A percentile compares a stretch with the other conserved stretches of the same genome.
Conservation (phyloP, 352 stramenopile genomes). For the Thraustochytrium sp. region DNA sequence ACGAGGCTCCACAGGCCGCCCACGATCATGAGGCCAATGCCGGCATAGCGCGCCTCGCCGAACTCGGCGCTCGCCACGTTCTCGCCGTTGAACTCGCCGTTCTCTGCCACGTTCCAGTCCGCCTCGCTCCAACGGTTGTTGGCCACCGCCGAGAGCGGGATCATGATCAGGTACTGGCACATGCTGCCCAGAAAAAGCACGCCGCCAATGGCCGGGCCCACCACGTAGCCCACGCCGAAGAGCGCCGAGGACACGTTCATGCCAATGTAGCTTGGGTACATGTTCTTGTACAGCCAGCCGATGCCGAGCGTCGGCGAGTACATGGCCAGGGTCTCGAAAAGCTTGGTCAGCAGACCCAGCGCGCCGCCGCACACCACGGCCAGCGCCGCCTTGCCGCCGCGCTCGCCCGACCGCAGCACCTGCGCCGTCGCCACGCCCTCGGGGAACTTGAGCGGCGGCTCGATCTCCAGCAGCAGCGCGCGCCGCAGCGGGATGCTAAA, state of each 20-base stretch:
- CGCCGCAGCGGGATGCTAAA: constrained; percentile 35
- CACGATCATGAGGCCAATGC: constrained; percentile 44
- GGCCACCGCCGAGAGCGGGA: constrained; percentile 12
- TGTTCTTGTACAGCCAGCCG: constrained; percentile 39
- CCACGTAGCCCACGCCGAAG: constrained; percentile 45
- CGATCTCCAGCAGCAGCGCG: constrained; percentile 36
- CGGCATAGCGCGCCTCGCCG: constrained; percentile 21
- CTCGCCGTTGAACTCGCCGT: constrained; percentile 36
- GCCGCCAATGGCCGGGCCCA: constrained; percentile 4
- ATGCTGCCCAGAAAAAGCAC: constrained; percentile 39
- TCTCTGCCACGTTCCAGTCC: not conserved
- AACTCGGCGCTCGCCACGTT: constrained; percentile 9
- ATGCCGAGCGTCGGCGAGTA: constrained; percentile 21
- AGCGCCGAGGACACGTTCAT: constrained; percentile 38
- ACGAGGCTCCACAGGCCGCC: constrained; percentile 41
- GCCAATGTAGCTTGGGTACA: constrained; percentile 42
- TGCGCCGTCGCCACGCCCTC: constrained; percentile 43
- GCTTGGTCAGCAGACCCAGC: constrained; percentile 21
- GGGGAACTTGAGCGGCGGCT: constrained; percentile 40
- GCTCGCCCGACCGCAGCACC: constrained; percentile 30
- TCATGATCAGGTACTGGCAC: constrained; percentile 43
- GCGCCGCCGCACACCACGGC: not conserved
- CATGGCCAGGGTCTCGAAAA: constrained; percentile 7
- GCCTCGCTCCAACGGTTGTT: not conserved
- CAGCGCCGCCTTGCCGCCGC: constrained; percentile 33